Evolutionary conservation across 1,284 basidiomycete genomes (phyloP).

Genomic region (Heterobasidion occidentale): DNA sequence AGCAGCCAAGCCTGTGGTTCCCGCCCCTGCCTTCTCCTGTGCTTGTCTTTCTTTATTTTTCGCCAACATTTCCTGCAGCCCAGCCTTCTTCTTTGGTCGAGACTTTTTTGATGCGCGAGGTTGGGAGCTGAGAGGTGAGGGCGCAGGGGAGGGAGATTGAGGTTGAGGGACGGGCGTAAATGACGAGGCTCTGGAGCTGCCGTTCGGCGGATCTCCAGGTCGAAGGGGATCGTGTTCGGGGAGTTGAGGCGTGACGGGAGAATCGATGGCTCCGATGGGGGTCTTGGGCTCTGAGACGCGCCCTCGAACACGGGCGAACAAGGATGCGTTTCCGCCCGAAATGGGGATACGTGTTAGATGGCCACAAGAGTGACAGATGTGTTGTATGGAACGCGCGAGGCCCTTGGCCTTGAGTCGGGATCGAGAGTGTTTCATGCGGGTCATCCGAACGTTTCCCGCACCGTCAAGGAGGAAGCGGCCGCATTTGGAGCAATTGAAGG

Average conservation of each 20-base stretch:
- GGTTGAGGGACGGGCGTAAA: background rate
- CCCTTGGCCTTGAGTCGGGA: background rate
- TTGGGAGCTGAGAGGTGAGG: background rate
- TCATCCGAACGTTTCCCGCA: conserved; percentile 16
- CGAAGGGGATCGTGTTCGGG: background rate
- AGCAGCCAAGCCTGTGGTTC: conserved; percentile 36
- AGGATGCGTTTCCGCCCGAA: conserved; percentile 4
- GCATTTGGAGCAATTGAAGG: conserved; percentile 41
- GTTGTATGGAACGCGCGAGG: background rate
- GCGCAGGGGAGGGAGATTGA: background rate
- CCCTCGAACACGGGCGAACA: background rate
- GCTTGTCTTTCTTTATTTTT: conserved; percentile 46
- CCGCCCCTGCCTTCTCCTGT: conserved; percentile 23
- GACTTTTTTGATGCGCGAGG: conserved; percentile 14
- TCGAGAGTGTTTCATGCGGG: conserved; percentile 11
- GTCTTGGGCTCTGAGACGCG: background rate
- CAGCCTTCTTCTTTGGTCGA: conserved; percentile 36
- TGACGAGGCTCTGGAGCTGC: background rate
- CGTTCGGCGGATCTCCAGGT: background rate
- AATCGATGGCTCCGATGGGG: background rate
- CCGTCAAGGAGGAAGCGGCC: conserved; percentile 34
- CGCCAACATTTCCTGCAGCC: conserved; percentile 53
- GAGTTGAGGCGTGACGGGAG: background rate
- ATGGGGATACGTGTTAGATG: conserved; percentile 9
- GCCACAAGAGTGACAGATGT: conserved; percentile 12